phyloP scores from a whole-genome alignment of 2,329 filamentous ascomycete species.

The Colletotrichum sp. region DNA sequence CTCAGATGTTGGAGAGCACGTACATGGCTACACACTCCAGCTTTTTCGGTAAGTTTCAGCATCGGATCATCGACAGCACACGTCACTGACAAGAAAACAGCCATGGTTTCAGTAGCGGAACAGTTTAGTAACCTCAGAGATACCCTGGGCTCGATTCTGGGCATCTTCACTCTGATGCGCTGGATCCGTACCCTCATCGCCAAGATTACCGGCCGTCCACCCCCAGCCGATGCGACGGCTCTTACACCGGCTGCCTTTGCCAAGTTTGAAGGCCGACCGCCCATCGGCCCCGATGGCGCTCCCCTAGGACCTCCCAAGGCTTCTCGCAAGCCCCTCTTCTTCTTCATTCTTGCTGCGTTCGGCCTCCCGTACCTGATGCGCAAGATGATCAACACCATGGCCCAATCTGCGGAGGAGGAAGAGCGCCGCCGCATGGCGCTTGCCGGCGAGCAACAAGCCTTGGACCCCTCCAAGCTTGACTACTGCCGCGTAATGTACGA shows the following conservation, averaged over 20 bases:
- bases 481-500: conserved; percentile 96
- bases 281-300: conserved; percentile 63
- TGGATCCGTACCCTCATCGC: conserved; percentile 93
- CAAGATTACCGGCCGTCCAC: conserved; percentile 89
- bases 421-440: conserved; percentile 62
- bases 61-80: neutral
- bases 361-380: conserved; percentile 96
- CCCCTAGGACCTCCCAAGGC: conserved; percentile 70
- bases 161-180: conserved; percentile 93
- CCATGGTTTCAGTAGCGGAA: conserved; percentile 98
- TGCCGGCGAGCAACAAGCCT: conserved; percentile 51
- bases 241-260: conserved; percentile 93
- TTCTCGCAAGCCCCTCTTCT: conserved; percentile 93
- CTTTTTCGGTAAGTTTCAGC: conserved; percentile 80
- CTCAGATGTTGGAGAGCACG: conserved; percentile 99
- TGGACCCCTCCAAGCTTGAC: conserved; percentile 91
- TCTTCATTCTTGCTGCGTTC: conserved; percentile 94
- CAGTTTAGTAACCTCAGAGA: conserved; percentile 94
- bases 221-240: conserved; percentile 83
- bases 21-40: conserved; percentile 99
- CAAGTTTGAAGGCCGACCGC: conserved; percentile 76
- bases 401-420: conserved; percentile 84
- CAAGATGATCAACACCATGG: conserved; percentile 88
- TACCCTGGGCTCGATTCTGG: conserved; percentile 89
- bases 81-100: conserved; percentile 47